Evolutionary conservation across 2,329 filamentous ascomycete species (phyloP).

Genomic region (Phialophora expanda): DNA sequence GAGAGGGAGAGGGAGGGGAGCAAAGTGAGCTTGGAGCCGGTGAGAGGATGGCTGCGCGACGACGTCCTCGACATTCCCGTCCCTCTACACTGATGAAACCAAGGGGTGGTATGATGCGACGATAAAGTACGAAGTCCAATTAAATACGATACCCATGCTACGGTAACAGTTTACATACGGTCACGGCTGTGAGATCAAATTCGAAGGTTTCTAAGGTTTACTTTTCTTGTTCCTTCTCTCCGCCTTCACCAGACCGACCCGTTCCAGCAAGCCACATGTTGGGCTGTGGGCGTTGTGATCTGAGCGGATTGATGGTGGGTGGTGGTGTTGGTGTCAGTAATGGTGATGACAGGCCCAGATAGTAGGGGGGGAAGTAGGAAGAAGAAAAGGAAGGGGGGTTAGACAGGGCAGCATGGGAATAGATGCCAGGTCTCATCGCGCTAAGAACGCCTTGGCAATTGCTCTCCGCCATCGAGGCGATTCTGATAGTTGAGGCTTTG

Average conservation of each 20-base stretch:
- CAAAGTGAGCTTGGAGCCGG: slow-evolving; percentile 39
- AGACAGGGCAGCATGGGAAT: neutral
- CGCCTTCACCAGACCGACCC: neutral
- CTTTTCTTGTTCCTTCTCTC: neutral
- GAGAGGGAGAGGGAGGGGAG: slow-evolving; percentile 48
- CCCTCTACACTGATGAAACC: neutral
- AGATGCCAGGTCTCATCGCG: neutral
- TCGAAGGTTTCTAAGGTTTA: neutral
- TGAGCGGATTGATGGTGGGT: neutral
- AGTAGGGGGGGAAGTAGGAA: neutral
- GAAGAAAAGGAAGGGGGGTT: neutral
- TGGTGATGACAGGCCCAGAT: neutral
- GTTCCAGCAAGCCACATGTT: neutral
- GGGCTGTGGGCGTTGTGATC: neutral
- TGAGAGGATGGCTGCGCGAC: neutral
- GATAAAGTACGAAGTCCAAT: neutral
- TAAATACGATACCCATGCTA: neutral
- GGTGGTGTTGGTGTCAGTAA: neutral
- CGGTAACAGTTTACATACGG: neutral
- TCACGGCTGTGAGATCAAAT: neutral
- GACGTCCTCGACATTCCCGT: neutral
- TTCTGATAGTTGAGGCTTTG: neutral
- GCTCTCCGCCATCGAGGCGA: neutral
- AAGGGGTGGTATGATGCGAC: neutral
- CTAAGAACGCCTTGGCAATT: neutral